Base-by-base conservation (phyloP, 352 stramenopile genomes). In the Phytophthora colocasiae region DNA sequence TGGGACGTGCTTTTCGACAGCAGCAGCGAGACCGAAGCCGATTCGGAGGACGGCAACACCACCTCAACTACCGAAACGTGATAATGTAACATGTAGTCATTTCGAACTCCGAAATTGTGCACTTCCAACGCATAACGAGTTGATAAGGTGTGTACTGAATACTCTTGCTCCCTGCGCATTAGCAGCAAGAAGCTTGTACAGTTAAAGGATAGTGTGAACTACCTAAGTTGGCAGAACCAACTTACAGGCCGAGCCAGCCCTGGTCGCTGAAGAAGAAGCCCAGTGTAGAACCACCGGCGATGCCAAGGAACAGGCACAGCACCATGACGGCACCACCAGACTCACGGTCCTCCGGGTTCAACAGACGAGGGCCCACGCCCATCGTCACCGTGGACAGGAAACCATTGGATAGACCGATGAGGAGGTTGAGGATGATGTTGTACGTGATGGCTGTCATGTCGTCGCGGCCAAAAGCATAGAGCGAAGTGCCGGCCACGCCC, bases 1-100 rank as follows among this genome's bases (percentile, higher is more conserved):
- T 92, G 81, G 81, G 74, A 91, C 44, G 76, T 76, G 8, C 65
- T 92, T 22, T 91, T 92, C 41, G 79, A 89, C 15, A 75, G 69
- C 12, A 72, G 63, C 34, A 71, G 58, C 26, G 66, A 72, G 22
- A 66, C 57, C 0, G 66, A 78, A 31, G 61, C 49, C n/a, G 73
- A 77, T 27, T 65, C 52, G 3, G 72, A 68, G 36, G 73, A 73
- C 34, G 61, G 62, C 17, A 31, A 47, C 6, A 47, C 24, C 26
- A n/a, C 17, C 34, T 48, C 65, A 19, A 38, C 22, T 58, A 24
- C 50, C 36, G 22, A 22, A 22, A 22, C 22, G 22, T 48, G 31
- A 58, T 39, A 22, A 54, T 34, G 31, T 34, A 34, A 34, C 8
- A 11, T 34, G 31, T 10, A 34, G 29, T 7, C 29, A 34, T 34